These are phyloP conservation scores for Boletus coccyginus DNA, from an alignment of 768 basidiomycete species.

Conservation along the genomic window DNA sequence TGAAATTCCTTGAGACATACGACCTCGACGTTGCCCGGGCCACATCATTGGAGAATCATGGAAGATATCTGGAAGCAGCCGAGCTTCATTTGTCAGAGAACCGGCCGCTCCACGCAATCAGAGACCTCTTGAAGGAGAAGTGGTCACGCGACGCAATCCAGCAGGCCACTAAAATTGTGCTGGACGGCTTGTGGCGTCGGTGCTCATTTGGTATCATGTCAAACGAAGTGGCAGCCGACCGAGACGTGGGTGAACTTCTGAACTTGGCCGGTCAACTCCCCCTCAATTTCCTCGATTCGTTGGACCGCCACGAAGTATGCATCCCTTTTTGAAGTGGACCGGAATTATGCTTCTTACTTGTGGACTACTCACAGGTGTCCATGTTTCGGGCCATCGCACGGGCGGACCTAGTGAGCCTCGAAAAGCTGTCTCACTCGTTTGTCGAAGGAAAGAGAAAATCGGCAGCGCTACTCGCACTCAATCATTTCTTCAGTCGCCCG, in stretches of 20 bases:
- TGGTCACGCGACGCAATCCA: constrained; percentile 24
- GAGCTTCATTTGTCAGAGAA: constrained; percentile 49
- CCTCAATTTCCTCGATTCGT: background rate
- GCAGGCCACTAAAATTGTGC: constrained; percentile 38
- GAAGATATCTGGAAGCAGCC: constrained; percentile 48
- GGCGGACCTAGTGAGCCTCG: constrained; percentile 26
- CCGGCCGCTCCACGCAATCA: constrained; percentile 45
- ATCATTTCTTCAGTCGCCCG: constrained; percentile 2
- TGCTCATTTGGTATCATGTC: too few relatives aligned
- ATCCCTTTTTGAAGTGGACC: background rate
- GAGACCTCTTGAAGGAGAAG: constrained; percentile 38
- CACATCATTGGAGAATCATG: constrained; percentile 22
- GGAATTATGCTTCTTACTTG: background rate
- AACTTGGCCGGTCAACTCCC: too few relatives aligned
- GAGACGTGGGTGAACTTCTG: too few relatives aligned
- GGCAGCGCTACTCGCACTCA: constrained; percentile 5
- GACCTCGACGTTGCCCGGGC: too few relatives aligned
- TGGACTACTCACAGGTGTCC: constrained; percentile 9
- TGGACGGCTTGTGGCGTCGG: constrained; percentile 44
- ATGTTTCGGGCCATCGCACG: constrained; percentile 27
- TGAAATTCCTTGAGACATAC: too few relatives aligned
- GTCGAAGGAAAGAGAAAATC: background rate
- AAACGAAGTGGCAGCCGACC: too few relatives aligned
- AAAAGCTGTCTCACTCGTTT: constrained; percentile 33
- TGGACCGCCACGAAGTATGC: constrained; percentile 7